Percentiles rank a stretch among this genome's conserved stretches.
Evolutionary conservation across 2,329 filamentous ascomycete species (phyloP).

Genomic region (Cordyceps cicadae): DNA sequence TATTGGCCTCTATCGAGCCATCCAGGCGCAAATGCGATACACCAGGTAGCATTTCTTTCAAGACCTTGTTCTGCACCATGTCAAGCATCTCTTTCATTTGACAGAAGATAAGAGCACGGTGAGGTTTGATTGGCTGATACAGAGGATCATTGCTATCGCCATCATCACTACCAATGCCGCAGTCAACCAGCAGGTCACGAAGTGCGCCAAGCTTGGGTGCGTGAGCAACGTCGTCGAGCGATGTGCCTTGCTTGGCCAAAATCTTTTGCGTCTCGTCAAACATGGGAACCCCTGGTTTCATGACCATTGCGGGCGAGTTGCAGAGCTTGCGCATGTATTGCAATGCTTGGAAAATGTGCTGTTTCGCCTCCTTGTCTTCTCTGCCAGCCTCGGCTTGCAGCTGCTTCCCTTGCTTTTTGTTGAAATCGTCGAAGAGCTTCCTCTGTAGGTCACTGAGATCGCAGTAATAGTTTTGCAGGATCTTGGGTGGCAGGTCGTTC

Average conservation of each 20-base stretch:
- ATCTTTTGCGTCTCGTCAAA: slow-evolving; percentile 82
- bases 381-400: slow-evolving; percentile 75
- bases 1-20: slow-evolving; percentile 83
- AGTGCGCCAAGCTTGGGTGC: slow-evolving; percentile 89
- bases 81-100: slow-evolving; percentile 99
- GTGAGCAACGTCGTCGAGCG: slow-evolving; percentile 75
- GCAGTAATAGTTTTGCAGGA: slow-evolving; percentile 98
- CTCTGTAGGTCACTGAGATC: slow-evolving; percentile 91
- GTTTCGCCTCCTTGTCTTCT: slow-evolving; percentile 86
- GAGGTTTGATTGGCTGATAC: slow-evolving; percentile 82
- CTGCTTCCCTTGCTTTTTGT: slow-evolving; percentile 83
- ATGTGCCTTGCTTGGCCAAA: slow-evolving; percentile 69
- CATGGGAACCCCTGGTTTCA: slow-evolving; percentile 86
- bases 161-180: slow-evolving; percentile 79
- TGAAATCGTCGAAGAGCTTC: slow-evolving; percentile 94
- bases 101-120: slow-evolving; percentile 93
- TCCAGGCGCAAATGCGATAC: slow-evolving; percentile 94
- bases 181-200: slow-evolving; percentile 92
- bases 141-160: slow-evolving; percentile 50
- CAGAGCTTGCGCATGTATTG: slow-evolving; percentile 99
- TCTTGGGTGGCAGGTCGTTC: slow-evolving; percentile 94
- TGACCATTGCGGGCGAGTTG: slow-evolving; percentile 92
- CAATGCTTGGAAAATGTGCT: slow-evolving; percentile 97
- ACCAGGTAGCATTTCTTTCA: slow-evolving; percentile 82
- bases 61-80: slow-evolving; percentile 91